Evolutionary conservation across 148 eudicot genomes (phyloP), one percentile per base, ranked within the genome.

Genomic region (Talinum fruticosum): DNA sequence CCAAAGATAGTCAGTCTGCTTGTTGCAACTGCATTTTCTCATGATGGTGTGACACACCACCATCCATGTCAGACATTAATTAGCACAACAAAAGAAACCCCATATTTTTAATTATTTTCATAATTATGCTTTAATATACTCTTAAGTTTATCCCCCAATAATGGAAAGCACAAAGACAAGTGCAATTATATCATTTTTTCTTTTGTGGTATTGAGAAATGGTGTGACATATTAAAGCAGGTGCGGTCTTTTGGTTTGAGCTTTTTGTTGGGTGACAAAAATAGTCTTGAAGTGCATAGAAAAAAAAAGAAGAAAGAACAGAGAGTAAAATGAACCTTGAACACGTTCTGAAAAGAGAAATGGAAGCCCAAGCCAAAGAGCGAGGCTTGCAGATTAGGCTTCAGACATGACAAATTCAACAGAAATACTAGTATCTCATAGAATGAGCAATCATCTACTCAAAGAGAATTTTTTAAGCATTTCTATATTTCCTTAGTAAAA

Each of bases 11-110:
- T 36, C 61, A 49, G 24, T 33, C 1, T 34, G 18, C 36, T 78
- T 69, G 80, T 78, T 78, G 75, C 28, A 72, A 71, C 44, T 30
- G 51, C 33, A 30, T 44, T 78, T 61, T 78, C 80, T 19, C 6
- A 19, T 21, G n/a, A 41, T 8, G 71, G 75, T 78, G 75, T 78
- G 81, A 79, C 81, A 72, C 21, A 4, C 65, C 18, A 72, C 57
- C 81, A 29, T 33, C 23, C 59, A 71, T 44, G 34, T 26, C 18
- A 37, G 28, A 14, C 33, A 69, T 30, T 49, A 34, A 6, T 19
- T 34, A 6, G 15, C 10, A 69, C 18, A n/a, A 36, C 10, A 33
- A 21, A 59, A n/a, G 29, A 4, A 49, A 16, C 3, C 19, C 18
- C 54, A 36, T 19, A 19, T 6, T 36, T 24, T 38, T n/a, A 36